These are phyloP conservation scores for Xerocomellus dryophilus DNA, from an alignment of 768 basidiomycete species.

Conservation along the genomic window DNA sequence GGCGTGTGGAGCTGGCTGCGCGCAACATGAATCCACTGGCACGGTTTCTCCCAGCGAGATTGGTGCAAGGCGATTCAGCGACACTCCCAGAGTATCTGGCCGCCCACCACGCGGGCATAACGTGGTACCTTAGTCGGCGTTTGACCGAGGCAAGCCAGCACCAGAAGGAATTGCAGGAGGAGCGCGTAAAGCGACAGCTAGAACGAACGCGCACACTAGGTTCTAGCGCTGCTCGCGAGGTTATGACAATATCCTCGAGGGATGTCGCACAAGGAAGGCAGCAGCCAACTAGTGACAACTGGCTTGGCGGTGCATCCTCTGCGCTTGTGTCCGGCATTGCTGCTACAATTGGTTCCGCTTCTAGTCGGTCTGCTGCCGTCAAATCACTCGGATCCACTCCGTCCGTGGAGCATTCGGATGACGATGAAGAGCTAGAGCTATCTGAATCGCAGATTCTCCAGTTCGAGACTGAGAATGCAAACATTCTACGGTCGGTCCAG, in stretches of 20 bases:
- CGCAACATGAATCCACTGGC: constrained; percentile 63
- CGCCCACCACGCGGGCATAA: constrained; percentile 91
- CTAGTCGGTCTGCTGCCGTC: constrained; percentile 31
- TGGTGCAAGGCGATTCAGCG: constrained; percentile 56
- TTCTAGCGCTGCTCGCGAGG: constrained; percentile 69
- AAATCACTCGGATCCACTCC: constrained; percentile 30
- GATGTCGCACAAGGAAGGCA: constrained; percentile 21
- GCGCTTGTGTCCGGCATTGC: constrained; percentile 54
- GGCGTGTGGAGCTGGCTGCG: constrained; percentile 63
- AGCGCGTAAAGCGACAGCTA: constrained; percentile 82
- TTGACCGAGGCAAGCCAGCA: constrained; percentile 75
- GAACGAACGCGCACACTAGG: constrained; percentile 84
- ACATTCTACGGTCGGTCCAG: constrained; percentile 79
- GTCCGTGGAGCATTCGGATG: constrained; percentile 45
- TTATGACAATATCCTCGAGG: constrained; percentile 42
- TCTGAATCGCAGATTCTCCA: constrained; percentile 84
- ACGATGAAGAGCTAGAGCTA: constrained; percentile 80
- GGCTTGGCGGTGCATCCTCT: constrained; percentile 60
- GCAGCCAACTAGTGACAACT: constrained; percentile 40
- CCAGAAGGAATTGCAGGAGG: constrained; percentile 91
- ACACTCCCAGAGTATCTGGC: constrained; percentile 62
- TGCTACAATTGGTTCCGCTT: constrained; percentile 53
- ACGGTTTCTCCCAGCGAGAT: constrained; percentile 67
- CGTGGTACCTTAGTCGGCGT: constrained; percentile 84
- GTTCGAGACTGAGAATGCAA: constrained; percentile 90